Evolutionary conservation across 805 yeast genomes (phyloP), one percentile per base, ranked within the genome.

Genomic region (Kodamaea leandrae): DNA sequence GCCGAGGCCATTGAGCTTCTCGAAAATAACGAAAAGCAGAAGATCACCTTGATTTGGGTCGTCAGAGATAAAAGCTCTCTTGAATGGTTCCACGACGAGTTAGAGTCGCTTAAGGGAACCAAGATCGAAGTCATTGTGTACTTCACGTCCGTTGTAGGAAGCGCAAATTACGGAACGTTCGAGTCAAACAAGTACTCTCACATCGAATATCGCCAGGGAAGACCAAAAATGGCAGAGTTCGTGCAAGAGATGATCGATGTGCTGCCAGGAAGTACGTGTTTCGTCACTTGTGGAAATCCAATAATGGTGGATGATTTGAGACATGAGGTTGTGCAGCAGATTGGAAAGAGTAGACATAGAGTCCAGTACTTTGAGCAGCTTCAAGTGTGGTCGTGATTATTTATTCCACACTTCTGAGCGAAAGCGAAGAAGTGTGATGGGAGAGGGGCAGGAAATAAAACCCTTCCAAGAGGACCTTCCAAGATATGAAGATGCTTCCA

Each of bases 311-410:
- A 61, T 32, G 65, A 58, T 23, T 26, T 63, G 27, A 47, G 67
- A 15, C 52, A 51, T 27, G 57, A 72, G 6, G 72, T 80, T 3
- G 68, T 75, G 1, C 48, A 63, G 30, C 55, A 72, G 42, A 54
- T 79, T 35, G 58, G 65, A 19, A 46, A 59, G 20, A 46, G 59
- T 21, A 54, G 67, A 14, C 64, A 72, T 34, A 71, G 85, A 33
- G 76, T 84, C 15, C 90, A 83, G 46, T 80, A 80, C 53, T 81
- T 71, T 54, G 95, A 87, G 56, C 90, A 85, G 55, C 71, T 83
- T 33, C 88, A 83, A 61, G 70, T 74, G 12, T 86, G 95, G 95
- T 65, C 28, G 28, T 25, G 28, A 25, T 25, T 21, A 6, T 10
- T 21, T 10, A 21, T 21, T 21, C 10, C 24, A 6, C 24, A 21